phyloP scores from a whole-genome alignment of 2,329 filamentous ascomycete genomes.

The Emergomyces orientalis region DNA sequence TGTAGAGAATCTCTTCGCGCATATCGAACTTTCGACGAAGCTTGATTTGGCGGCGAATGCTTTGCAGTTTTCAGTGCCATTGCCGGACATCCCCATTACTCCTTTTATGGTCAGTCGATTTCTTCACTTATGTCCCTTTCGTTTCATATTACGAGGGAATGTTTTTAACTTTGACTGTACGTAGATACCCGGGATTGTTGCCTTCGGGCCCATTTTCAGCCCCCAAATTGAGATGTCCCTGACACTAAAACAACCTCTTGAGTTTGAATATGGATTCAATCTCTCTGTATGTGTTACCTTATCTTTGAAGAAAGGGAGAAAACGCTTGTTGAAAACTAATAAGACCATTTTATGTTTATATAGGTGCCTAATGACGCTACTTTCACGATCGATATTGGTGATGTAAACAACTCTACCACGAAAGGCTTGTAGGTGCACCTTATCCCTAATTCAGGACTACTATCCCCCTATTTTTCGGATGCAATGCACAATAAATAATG shows the following conservation, averaged over 20 bases:
- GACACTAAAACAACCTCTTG: conserved; percentile 11
- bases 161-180: background rate
- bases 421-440: conserved; percentile 25
- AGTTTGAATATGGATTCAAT: conserved; percentile 19
- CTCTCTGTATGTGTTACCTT: conserved; percentile 12
- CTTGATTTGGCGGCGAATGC: conserved; percentile 11
- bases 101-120: conserved; percentile 17
- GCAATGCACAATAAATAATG: background rate
- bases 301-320: background rate
- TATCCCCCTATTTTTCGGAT: background rate
- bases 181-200: conserved; percentile 18
- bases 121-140: background rate
- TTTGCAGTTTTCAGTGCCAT: conserved; percentile 14
- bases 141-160: background rate
- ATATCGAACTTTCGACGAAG: conserved; percentile 17
- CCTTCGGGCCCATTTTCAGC: conserved; percentile 16
- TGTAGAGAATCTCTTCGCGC: conserved; percentile 15
- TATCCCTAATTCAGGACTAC: background rate
- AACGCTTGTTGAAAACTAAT: background rate
- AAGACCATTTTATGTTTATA: background rate
- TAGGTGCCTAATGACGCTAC: conserved; percentile 17
- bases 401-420: conserved; percentile 18
- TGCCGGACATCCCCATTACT: conserved; percentile 17
- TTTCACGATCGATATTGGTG: conserved; percentile 14
- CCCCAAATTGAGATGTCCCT: conserved; percentile 14